phyloP scores from a whole-genome alignment of 179 eudicot genomes.

The Actinidia arguta region DNA sequence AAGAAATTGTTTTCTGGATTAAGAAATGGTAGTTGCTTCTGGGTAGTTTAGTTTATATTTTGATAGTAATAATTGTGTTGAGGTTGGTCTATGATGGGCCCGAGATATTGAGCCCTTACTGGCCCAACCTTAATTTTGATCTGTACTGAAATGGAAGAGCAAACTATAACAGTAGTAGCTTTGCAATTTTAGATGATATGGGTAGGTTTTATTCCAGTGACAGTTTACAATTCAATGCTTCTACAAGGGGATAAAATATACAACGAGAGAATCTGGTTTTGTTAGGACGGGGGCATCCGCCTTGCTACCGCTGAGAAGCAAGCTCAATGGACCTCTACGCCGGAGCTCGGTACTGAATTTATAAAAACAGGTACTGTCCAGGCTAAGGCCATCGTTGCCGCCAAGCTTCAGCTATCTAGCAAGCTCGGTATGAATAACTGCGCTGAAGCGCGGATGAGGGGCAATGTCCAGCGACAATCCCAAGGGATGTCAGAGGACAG shows the following conservation, averaged over 20 bases:
- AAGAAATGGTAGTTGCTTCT: constrained; percentile 41
- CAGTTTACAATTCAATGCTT: constrained; percentile 37
- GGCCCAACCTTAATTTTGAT: constrained; percentile 45
- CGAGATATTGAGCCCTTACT: constrained; percentile 54
- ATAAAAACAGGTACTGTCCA: no score
- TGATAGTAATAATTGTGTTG: constrained; percentile 61
- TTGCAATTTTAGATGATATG: constrained; percentile 45
- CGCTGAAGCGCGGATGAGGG: no score
- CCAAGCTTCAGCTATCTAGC: no score
- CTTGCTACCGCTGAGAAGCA: no score
- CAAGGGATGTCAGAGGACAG: no score
- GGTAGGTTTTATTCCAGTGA: constrained; percentile 61
- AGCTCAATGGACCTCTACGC: no score
- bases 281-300: no score
- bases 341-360: no score
- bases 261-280: no score
- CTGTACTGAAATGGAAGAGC: constrained; percentile 48
- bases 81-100: constrained; percentile 62
- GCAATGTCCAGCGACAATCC: no score
- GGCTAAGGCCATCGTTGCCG: no score
- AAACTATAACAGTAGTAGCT: constrained; percentile 56
- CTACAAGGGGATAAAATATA: neutral
- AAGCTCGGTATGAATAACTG: no score
- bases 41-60: constrained; percentile 59
- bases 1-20: constrained; percentile 43